phyloP scores from a whole-genome alignment of 768 basidiomycete genomes.

The Kwoniella bestiolae region DNA sequence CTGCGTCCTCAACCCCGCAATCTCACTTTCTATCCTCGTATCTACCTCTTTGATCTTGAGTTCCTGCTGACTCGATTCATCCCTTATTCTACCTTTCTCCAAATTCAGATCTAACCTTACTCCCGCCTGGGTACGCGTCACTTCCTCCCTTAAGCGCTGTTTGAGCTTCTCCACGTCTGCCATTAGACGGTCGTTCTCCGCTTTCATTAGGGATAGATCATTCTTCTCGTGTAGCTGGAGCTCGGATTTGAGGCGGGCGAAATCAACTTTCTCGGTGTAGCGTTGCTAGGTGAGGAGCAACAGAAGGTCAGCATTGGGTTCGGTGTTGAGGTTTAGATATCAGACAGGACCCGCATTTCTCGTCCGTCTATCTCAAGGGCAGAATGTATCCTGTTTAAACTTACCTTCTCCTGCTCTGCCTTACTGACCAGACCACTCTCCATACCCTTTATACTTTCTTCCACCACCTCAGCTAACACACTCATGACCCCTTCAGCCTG shows the following conservation, averaged over 20 bases:
- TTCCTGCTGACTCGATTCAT: constrained; percentile 88
- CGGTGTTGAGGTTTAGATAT: no score
- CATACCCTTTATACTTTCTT: constrained; percentile 96
- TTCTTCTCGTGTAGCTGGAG: constrained; percentile 96
- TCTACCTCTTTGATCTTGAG: constrained; percentile 98
- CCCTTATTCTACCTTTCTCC: constrained; percentile 88
- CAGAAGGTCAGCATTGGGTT: no score
- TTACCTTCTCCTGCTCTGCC: constrained; percentile 92
- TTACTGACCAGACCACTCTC: constrained; percentile 94
- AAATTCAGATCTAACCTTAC: constrained; percentile 93
- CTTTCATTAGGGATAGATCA: constrained; percentile 90
- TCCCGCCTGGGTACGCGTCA: constrained; percentile 86
- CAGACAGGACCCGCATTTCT: not conserved
- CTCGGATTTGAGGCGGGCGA: constrained; percentile 94
- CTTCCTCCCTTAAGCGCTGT: constrained; percentile 87
- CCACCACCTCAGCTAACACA: constrained; percentile 94
- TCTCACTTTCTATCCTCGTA: constrained; percentile 94
- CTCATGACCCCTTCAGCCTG: constrained; percentile 98
- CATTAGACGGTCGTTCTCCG: constrained; percentile 90
- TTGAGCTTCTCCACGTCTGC: constrained; percentile 93
- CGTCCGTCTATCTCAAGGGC: no score
- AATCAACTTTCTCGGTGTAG: constrained; percentile 72
- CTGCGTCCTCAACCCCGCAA: constrained; percentile 74
- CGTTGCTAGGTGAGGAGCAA: constrained; percentile 45
- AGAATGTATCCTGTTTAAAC: no score